These are phyloP conservation scores for Dipodascopsis uninucleata DNA, from an alignment of 805 yeast genomes.

Conservation along the genomic window DNA sequence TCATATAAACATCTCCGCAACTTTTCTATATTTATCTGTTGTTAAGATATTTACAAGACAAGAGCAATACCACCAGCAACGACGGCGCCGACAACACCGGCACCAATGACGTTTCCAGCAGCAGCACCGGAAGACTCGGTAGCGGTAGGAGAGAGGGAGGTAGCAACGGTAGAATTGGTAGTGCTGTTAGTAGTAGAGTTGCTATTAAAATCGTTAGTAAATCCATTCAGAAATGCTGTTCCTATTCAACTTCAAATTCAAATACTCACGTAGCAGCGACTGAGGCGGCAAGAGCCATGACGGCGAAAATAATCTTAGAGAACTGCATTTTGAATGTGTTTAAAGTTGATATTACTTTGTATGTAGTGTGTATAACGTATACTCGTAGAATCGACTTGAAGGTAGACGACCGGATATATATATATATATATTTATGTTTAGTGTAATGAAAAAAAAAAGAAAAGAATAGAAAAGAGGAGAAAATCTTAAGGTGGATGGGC, in stretches of 20 bases:
- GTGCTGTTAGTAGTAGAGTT: conserved; percentile 23
- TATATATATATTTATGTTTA: not conserved
- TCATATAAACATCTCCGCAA: too few relatives aligned
- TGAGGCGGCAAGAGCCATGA: conserved; percentile 29
- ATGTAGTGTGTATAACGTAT: too few relatives aligned
- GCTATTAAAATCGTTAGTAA: conserved; percentile 3
- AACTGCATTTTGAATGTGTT: conserved; percentile 28
- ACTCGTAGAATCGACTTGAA: too few relatives aligned
- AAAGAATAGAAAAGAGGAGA: not conserved
- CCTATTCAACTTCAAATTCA: not conserved
- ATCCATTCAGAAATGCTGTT: not conserved
- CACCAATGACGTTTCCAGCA: conserved; percentile 37
- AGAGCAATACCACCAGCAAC: conserved; percentile 42
- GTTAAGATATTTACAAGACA: conserved; percentile 37
- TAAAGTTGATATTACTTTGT: not conserved
- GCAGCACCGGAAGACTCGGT: conserved; percentile 31
- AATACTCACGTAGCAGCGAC: conserved; percentile 20
- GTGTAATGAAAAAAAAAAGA: not conserved
- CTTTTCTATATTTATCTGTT: too few relatives aligned
- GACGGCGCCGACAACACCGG: conserved; percentile 40
- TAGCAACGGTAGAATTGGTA: conserved; percentile 30
- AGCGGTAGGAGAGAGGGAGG: conserved; percentile 31
- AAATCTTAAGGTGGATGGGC: too few relatives aligned
- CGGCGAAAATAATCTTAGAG: conserved; percentile 25
- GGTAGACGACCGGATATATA: not conserved